A percentile compares a stretch with the other conserved stretches of the same genome.
Evolutionary conservation across 2,329 filamentous ascomycete species (phyloP).

Genomic region (Venturia effusa): DNA sequence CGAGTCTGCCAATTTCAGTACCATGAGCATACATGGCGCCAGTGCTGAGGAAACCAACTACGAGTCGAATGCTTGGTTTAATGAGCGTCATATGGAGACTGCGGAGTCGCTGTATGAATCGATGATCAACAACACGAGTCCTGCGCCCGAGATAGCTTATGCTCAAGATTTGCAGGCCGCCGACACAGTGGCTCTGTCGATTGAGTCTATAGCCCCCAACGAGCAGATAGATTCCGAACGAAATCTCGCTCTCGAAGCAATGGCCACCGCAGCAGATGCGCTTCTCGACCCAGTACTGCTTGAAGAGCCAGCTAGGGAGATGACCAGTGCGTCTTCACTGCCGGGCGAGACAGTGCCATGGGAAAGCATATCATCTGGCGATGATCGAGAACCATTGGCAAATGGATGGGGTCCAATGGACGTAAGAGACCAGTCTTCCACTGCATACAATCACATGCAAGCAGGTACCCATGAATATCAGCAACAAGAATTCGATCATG

Average conservation of each 20-base stretch:
- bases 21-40: not conserved
- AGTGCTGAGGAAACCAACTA: not conserved
- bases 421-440: not conserved
- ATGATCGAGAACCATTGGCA: not conserved
- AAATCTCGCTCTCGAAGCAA: conserved; percentile 1
- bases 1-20: not conserved
- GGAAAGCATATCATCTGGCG: not conserved
- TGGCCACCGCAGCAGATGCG: not conserved
- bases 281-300: conserved; percentile 2
- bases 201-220: not conserved
- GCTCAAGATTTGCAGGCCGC: not conserved
- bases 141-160: not conserved
- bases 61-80: not conserved
- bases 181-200: not conserved
- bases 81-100: not conserved
- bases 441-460: not conserved
- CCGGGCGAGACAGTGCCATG: not conserved
- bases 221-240: not conserved
- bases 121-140: not conserved
- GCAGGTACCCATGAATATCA: not conserved
- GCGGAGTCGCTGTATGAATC: not conserved
- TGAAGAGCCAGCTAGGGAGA: not conserved
- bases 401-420: not conserved
- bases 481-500: not conserved
- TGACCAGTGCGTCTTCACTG: not conserved